phyloP scores from a whole-genome alignment of 2,329 filamentous ascomycete species.

The Xylogone sp. region DNA sequence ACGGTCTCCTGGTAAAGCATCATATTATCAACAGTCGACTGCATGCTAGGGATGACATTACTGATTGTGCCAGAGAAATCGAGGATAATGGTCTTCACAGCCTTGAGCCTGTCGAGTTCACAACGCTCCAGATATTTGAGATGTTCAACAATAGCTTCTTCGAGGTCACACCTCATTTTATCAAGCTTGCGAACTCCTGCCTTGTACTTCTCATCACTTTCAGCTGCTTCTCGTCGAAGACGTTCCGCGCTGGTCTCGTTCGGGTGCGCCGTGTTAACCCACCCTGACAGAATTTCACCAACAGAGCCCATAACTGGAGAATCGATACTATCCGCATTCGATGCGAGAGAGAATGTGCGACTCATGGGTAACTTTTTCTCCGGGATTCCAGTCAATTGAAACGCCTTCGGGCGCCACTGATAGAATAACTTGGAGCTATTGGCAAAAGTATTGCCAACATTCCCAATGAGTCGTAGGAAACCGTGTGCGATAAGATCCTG shows the following conservation, averaged over 20 bases:
- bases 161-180: constrained; percentile 86
- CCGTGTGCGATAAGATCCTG: constrained; percentile 87
- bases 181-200: constrained; percentile 80
- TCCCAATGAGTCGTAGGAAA: constrained; percentile 86
- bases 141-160: constrained; percentile 90
- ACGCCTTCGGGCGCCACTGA: constrained; percentile 92
- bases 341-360: constrained; percentile 70
- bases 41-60: constrained; percentile 94
- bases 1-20: constrained; percentile 98
- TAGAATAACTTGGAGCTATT: constrained; percentile 98
- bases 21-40: constrained; percentile 97
- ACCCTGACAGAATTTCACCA: constrained; percentile 83
- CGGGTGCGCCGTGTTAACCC: constrained; percentile 90
- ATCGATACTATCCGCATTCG: constrained; percentile 57
- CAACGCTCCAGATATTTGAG: constrained; percentile 96
- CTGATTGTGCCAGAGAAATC: constrained; percentile 97
- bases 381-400: constrained; percentile 80
- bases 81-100: constrained; percentile 95
- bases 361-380: constrained; percentile 76
- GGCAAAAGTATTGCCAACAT: constrained; percentile 91
- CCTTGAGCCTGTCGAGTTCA: constrained; percentile 91
- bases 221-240: constrained; percentile 80
- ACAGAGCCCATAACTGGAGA: constrained; percentile 80
- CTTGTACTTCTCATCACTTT: constrained; percentile 94
- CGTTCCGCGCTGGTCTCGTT: constrained; percentile 89